These are phyloP conservation scores for Beta corolliflora DNA, from an alignment of 179 eudicot genomes.

Conservation along the genomic window DNA sequence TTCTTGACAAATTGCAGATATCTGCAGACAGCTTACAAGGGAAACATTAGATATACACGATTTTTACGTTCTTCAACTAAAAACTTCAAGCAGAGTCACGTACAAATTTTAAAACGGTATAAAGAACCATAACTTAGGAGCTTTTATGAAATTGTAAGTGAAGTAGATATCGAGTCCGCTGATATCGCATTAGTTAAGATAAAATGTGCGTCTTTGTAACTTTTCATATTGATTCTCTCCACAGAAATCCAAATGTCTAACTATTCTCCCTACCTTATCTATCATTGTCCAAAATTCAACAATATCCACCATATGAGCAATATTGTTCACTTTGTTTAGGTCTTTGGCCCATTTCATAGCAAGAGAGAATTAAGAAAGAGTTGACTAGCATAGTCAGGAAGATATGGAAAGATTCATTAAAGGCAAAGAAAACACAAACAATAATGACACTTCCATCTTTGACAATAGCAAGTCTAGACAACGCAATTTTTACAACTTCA, in stretches of 20 bases:
- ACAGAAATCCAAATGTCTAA: not conserved
- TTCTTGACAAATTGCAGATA: conserved; percentile 89
- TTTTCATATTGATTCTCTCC: not conserved
- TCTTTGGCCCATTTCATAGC: not conserved
- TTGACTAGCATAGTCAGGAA: not conserved
- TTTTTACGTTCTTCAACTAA: not conserved
- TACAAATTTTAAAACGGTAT: not conserved
- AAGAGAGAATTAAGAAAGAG: not conserved
- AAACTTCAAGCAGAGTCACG: not conserved
- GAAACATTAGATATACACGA: not conserved
- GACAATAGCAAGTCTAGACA: not conserved
- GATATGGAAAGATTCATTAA: not conserved
- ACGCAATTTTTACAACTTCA: not conserved
- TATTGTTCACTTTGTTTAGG: no score
- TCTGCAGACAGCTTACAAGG: conserved; percentile 40
- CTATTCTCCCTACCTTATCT: no score
- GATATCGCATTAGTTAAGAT: no score
- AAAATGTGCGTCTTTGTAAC: not conserved
- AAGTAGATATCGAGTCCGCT: no score
- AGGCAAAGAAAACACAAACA: not conserved
- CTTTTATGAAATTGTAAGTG: no score
- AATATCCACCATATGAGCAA: not conserved
- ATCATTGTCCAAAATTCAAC: not conserved
- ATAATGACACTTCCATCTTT: not conserved
- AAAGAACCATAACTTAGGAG: no score